Conservation (phyloP, 495 filamentous ascomycete species). For the Penicillium canariense region DNA sequence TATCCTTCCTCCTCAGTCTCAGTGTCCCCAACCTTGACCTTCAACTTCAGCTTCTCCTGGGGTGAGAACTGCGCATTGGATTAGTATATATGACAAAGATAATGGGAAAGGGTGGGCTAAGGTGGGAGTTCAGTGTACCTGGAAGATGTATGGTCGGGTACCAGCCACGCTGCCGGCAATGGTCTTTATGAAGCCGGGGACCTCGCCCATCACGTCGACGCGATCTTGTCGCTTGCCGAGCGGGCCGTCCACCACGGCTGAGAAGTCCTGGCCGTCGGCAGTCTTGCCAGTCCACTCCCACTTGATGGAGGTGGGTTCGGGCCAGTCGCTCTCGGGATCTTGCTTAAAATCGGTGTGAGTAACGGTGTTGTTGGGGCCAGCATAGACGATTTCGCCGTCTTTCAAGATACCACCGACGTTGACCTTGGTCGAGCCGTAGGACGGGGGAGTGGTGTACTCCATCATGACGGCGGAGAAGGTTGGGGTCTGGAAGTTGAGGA, state of each 20-base stretch:
- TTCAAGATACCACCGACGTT: constrained; percentile 79
- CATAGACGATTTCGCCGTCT: constrained; percentile 76
- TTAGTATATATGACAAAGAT: background rate
- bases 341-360: constrained; percentile 64
- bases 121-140: constrained; percentile 50
- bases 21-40: constrained; percentile 77
- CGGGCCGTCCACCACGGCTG: constrained; percentile 64
- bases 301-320: constrained; percentile 71
- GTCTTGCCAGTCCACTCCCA: constrained; percentile 78
- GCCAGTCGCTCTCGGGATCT: constrained; percentile 84
- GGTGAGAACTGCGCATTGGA: constrained; percentile 57
- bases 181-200: constrained; percentile 91
- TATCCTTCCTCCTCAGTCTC: constrained; percentile 72
- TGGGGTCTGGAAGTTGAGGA: constrained; percentile 84
- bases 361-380: constrained; percentile 58
- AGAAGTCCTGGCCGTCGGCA: constrained; percentile 68
- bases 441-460: constrained; percentile 94
- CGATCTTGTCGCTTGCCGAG: constrained; percentile 75
- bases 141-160: constrained; percentile 96
- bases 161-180: constrained; percentile 84
- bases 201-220: constrained; percentile 94
- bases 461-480: constrained; percentile 87
- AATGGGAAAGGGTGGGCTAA: background rate
- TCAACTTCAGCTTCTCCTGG: constrained; percentile 61
- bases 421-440: constrained; percentile 86